phyloP scores from a whole-genome alignment of 2,329 filamentous ascomycete species.

The Cadophora luteo-olivacea region DNA sequence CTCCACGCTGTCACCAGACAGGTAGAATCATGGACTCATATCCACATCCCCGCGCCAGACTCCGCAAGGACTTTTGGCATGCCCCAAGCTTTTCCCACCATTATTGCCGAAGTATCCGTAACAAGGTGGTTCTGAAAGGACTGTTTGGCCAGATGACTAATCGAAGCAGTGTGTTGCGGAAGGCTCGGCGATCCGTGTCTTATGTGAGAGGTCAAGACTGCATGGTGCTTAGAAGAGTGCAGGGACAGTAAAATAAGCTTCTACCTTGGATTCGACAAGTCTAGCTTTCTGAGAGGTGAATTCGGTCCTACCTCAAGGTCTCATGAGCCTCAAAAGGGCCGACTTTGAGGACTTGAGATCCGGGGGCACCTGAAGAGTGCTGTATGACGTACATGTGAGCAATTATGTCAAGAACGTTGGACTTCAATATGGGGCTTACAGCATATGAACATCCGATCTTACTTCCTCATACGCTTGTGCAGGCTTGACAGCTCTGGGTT shows the following conservation, averaged over 20 bases:
- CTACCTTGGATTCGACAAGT: neutral
- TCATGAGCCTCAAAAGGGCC: constrained; percentile 2
- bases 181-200: neutral
- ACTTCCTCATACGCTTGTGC: neutral
- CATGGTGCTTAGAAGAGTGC: constrained; percentile 25
- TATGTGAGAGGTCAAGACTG: constrained; percentile 1
- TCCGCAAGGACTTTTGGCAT: neutral
- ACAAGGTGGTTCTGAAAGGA: neutral
- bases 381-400: neutral
- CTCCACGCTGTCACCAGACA: neutral
- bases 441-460: neutral
- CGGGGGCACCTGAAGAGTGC: neutral
- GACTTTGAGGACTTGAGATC: constrained; percentile 5
- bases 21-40: neutral
- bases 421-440: neutral
- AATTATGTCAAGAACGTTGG: neutral
- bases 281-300: neutral
- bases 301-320: neutral
- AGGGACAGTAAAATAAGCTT: constrained; percentile 4
- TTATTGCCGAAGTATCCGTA: constrained; percentile 18
- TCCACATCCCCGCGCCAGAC: constrained; percentile 2
- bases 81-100: neutral
- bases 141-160: constrained; percentile 12
- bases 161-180: too few species aligned
- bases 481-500: neutral